Conservation (phyloP, 345 rosid species). For the Syzygium aromaticum region DNA sequence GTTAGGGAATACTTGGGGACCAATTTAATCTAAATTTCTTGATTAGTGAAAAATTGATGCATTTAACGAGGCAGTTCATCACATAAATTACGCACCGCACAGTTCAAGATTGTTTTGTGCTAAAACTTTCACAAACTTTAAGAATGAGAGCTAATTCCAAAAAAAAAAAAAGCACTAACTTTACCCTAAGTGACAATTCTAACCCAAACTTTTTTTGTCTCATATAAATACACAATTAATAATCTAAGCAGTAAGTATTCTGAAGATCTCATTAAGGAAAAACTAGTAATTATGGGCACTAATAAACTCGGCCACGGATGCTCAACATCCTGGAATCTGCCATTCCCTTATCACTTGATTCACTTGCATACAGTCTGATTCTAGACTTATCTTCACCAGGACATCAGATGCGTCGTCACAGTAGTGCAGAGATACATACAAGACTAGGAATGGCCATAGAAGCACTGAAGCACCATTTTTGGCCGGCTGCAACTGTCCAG, state of each 20-base stretch:
- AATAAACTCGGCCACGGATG: not conserved
- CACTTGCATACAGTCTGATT: not conserved
- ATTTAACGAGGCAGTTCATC: not conserved
- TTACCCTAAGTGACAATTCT: not conserved
- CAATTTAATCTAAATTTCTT: not conserved
- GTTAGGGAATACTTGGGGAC: not conserved
- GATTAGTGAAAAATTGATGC: not conserved
- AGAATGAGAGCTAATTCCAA: not conserved
- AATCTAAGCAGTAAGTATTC: not conserved
- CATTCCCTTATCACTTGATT: not conserved
- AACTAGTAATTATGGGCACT: not conserved
- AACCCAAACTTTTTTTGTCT: not conserved
- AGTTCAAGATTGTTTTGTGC: not conserved
- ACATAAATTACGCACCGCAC: rapidly evolving
- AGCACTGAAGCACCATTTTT: not conserved
- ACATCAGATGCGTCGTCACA: not conserved
- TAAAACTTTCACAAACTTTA: not conserved
- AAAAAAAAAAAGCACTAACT: no score
- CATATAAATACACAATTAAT: not conserved
- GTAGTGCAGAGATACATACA: not conserved
- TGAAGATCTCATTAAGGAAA: not conserved
- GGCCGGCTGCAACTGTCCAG: not conserved
- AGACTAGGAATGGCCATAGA: not conserved
- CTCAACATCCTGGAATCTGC: not conserved
- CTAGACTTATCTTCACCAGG: not conserved